phyloP scores from a whole-genome alignment of 306 rosid species.

The Ceratonia siliqua region DNA sequence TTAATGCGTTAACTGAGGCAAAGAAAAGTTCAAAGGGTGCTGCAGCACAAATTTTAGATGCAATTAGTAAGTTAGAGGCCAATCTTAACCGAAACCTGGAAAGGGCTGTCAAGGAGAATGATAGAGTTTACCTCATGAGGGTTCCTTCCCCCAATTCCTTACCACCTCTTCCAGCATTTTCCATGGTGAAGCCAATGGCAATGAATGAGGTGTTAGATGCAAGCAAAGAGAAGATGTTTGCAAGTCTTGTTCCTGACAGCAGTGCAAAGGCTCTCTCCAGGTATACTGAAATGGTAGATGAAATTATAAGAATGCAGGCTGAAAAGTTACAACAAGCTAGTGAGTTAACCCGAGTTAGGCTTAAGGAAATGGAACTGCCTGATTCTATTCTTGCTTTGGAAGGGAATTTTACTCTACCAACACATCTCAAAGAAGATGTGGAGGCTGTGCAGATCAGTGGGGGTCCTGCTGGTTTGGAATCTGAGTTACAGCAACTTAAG shows the following conservation, averaged over 20 bases:
- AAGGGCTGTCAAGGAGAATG: constrained; percentile 97
- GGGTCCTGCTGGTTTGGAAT: constrained; percentile 86
- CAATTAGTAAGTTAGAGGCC: constrained; percentile 74
- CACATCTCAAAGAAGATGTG: constrained; percentile 79
- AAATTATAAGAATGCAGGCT: constrained; percentile 86
- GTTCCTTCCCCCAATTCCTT: constrained; percentile 76
- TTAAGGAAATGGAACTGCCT: constrained; percentile 94
- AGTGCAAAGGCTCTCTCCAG: constrained; percentile 94
- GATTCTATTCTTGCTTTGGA: constrained; percentile 94
- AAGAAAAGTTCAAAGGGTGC: constrained; percentile 86
- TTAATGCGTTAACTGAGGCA: constrained; percentile 59
- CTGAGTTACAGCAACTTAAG: constrained; percentile 84
- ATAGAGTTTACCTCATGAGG: constrained; percentile 95
- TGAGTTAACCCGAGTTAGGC: constrained; percentile 90
- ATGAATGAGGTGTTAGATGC: constrained; percentile 94
- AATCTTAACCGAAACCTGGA: constrained; percentile 81
- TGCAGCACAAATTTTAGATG: constrained; percentile 82
- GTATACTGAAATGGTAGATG: constrained; percentile 94
- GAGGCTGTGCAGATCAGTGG: constrained; percentile 97
- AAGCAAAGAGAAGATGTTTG: constrained; percentile 94
- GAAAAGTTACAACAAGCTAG: constrained; percentile 95
- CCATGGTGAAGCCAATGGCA: constrained; percentile 88
- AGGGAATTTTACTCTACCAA: constrained; percentile 79
- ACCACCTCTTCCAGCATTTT: constrained; percentile 74
- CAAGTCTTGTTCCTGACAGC: constrained; percentile 87